A percentile compares a stretch with the other conserved stretches of the same genome.
Conservation (phyloP, 148 eudicot species). For the Vaccinium vitisidaea region DNA sequence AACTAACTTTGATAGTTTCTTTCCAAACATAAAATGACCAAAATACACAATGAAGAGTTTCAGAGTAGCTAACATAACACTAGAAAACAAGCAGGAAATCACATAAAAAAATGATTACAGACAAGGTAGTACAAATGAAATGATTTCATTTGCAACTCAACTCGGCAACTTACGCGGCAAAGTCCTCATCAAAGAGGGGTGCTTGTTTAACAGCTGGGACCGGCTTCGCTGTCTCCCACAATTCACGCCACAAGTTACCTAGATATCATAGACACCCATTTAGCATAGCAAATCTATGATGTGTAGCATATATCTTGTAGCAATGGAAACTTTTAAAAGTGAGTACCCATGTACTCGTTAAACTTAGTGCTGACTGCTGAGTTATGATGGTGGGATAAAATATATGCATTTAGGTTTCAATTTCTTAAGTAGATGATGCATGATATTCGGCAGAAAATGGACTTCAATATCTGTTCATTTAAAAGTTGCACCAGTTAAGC, state of each 20-base stretch:
- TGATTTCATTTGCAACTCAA: background rate
- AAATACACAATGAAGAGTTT: background rate
- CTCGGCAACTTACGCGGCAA: constrained; percentile 69
- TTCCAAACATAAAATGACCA: background rate
- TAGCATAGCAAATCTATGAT: constrained; percentile 1
- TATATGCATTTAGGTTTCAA: background rate
- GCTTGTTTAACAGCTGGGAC: constrained; percentile 90
- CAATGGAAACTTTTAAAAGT: background rate
- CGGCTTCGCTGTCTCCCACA: constrained; percentile 94
- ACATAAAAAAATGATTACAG: background rate
- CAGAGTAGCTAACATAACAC: background rate
- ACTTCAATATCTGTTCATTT: background rate
- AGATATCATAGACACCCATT: constrained; percentile 20
- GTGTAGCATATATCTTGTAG: background rate
- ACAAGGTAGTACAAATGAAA: background rate
- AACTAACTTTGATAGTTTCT: background rate
- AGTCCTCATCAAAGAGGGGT: constrained; percentile 90
- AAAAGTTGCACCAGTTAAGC: background rate
- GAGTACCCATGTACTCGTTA: background rate
- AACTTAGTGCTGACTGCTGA: background rate
- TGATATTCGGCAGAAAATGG: constrained; percentile 1
- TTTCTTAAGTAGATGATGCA: background rate
- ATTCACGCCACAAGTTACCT: constrained; percentile 98
- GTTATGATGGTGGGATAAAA: background rate
- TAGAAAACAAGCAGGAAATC: background rate